Conservation (phyloP, 441 rosid genomes). For the Eugenia klotzschiana region DNA sequence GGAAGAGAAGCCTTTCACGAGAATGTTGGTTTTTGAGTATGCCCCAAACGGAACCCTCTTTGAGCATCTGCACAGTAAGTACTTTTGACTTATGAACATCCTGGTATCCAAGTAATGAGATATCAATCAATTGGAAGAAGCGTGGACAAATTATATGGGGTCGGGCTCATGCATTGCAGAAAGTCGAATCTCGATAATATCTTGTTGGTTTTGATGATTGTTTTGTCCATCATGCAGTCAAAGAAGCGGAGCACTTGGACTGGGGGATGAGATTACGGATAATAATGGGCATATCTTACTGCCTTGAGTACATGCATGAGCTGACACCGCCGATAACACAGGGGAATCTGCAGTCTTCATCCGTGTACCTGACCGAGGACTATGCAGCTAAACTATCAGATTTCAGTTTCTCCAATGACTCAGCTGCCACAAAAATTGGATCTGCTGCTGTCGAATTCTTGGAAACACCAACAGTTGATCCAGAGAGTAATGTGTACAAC, state of each 20-base stretch:
- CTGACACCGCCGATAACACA: conserved; percentile 54
- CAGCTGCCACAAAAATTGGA: conserved; percentile 23
- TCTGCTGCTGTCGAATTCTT: conserved; percentile 22
- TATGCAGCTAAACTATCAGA: conserved; percentile 90
- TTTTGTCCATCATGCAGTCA: conserved; percentile 33
- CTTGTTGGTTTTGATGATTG: not conserved
- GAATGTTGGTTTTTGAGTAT: conserved; percentile 92
- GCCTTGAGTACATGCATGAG: conserved; percentile 86
- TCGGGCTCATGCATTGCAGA: not conserved
- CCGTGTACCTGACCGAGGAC: conserved; percentile 67
- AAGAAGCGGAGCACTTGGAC: conserved; percentile 74
- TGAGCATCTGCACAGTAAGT: conserved; percentile 89
- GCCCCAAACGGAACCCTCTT: conserved; percentile 90
- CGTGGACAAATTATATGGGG: not conserved
- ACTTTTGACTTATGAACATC: not conserved
- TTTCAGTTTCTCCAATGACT: conserved; percentile 42
- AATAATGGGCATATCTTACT: conserved; percentile 79
- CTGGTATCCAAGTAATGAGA: not conserved
- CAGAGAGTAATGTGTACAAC: conserved; percentile 37
- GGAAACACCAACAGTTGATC: conserved; percentile 24
- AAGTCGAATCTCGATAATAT: not conserved
- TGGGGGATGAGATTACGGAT: conserved; percentile 77
- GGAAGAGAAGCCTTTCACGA: conserved; percentile 66
- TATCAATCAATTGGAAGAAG: not conserved
- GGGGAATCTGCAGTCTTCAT: conserved; percentile 46